Evolutionary conservation across 176 grass and related monocot genomes (phyloP).

Genomic region (Zoysia japonica): DNA sequence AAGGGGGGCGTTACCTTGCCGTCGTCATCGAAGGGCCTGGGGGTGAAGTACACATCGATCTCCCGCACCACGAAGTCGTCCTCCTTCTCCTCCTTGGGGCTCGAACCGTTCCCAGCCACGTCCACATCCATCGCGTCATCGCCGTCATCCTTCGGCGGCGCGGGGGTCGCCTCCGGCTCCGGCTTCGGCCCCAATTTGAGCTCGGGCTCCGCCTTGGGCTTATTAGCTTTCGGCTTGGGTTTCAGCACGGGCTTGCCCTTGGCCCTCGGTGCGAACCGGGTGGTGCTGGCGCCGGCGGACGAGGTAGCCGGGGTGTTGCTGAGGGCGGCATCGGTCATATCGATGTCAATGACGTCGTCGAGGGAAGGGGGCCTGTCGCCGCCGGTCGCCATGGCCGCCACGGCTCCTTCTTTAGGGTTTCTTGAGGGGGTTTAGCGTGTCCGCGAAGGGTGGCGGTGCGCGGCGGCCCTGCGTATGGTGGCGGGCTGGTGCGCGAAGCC

Average conservation of each 20-base stretch:
- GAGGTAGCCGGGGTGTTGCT: conserved; percentile 26
- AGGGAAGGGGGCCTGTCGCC: conserved; percentile 33
- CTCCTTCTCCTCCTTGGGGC: not conserved
- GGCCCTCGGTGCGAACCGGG: conserved; percentile 62
- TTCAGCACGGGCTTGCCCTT: conserved; percentile 48
- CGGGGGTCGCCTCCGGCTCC: not conserved
- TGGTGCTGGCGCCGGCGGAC: conserved; percentile 23
- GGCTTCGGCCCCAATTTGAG: not conserved
- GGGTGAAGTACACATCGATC: conserved; percentile 76
- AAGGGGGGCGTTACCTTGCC: conserved; percentile 42
- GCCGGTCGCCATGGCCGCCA: conserved; percentile 35
- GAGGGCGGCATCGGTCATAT: conserved; percentile 47
- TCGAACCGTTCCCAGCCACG: not conserved
- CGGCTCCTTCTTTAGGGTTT: conserved; percentile 28
- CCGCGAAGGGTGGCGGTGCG: no score
- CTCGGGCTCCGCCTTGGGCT: not conserved
- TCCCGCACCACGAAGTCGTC: conserved; percentile 75
- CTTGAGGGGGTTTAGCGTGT: not conserved
- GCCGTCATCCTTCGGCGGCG: conserved; percentile 1
- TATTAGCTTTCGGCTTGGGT: not conserved
- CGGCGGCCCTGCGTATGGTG: no score
- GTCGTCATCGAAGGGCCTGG: conserved; percentile 64
- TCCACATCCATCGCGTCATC: conserved; percentile 54
- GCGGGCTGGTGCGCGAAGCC: no score
- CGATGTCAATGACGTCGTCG: conserved; percentile 53